Evolutionary conservation across 73 alveolate species (phyloP), one percentile per base, ranked within the genome.

Genomic region (Paramecium caudatum): DNA sequence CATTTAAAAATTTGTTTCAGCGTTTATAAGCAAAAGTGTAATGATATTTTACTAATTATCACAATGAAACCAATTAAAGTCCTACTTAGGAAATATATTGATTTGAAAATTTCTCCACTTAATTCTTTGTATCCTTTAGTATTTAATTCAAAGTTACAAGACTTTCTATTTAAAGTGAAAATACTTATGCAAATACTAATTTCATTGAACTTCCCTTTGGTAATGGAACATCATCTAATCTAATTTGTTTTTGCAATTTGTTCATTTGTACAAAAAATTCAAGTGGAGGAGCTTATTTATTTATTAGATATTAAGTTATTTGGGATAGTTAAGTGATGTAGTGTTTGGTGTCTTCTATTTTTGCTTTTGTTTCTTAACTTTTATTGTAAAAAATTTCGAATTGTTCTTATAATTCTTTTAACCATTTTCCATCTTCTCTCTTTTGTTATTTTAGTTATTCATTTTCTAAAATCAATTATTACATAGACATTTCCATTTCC

Each of bases 41-140:
- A 27, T 55, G 80, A 55, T 55, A 27, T 55, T 5, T 10, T 10
- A 12, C 37, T 19, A 55, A 19, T 55, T 19, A 27, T 21, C 30
- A 55, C 80, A 55, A 55, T 4, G 80, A 55, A 55, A 55, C 45
- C 7, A 50, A 55, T 27, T 55, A 27, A 8, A 55, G 30, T 4
- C 45, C 80, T 10, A 55, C 80, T 25, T 55, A 23, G n/a, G 80
- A 55, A 23, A 55, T 55, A 9, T 55, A 55, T 55, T 55, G n/a
- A 55, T 23, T 17, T 27, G 80, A 55, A 25, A 55, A 55, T 23
- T 55, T 55, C 30, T 55, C 46, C 17, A 55, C 80, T 55, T 25
- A 23, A 0, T 17, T 55, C 13, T 23, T 50, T 8, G 43, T 17
- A 5, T 23, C 80, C 37, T 55, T 55, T 10, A 55, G 45, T 9